Evolutionary conservation across 2,329 filamentous ascomycete genomes (phyloP).

Genomic region (Grosmannia huntii): DNA sequence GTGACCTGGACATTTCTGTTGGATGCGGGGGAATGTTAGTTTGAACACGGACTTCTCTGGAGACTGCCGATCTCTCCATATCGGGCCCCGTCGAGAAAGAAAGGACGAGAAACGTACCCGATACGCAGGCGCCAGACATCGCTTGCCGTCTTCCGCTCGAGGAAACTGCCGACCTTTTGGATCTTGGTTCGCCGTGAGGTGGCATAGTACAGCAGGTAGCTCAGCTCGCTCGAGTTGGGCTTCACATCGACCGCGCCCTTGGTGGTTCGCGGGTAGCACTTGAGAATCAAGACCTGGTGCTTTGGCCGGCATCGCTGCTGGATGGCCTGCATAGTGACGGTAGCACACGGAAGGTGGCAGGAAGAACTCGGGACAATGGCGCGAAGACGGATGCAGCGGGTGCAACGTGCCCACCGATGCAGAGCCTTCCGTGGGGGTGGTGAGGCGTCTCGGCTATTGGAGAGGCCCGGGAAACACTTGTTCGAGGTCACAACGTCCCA

Average conservation of each 20-base stretch:
- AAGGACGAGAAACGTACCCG: conserved; percentile 45
- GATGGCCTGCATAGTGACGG: conserved; percentile 46
- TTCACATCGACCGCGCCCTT: conserved; percentile 89
- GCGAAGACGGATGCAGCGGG: not conserved
- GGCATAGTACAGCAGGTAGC: conserved; percentile 93
- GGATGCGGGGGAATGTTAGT: not conserved
- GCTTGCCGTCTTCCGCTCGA: conserved; percentile 84
- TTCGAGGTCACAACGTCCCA: not conserved
- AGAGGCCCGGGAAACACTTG: not conserved
- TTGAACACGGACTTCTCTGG: no score
- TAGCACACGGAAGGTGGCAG: not conserved
- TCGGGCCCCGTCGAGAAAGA: not conserved
- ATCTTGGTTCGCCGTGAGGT: conserved; percentile 90
- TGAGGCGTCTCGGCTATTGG: not conserved
- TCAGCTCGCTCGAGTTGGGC: conserved; percentile 92
- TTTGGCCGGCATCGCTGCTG: conserved; percentile 70
- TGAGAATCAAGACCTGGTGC: conserved; percentile 90
- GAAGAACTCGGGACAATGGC: not conserved
- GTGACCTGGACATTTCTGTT: conserved; percentile 83
- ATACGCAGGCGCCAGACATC: conserved; percentile 85
- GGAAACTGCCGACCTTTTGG: conserved; percentile 86
- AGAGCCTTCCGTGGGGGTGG: not conserved
- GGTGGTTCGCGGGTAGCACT: conserved; percentile 87
- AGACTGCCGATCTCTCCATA: no score
- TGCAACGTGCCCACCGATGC: not conserved